phyloP scores from a whole-genome alignment of 2,329 filamentous ascomycete species.

The Cryphonectria naterciae region DNA sequence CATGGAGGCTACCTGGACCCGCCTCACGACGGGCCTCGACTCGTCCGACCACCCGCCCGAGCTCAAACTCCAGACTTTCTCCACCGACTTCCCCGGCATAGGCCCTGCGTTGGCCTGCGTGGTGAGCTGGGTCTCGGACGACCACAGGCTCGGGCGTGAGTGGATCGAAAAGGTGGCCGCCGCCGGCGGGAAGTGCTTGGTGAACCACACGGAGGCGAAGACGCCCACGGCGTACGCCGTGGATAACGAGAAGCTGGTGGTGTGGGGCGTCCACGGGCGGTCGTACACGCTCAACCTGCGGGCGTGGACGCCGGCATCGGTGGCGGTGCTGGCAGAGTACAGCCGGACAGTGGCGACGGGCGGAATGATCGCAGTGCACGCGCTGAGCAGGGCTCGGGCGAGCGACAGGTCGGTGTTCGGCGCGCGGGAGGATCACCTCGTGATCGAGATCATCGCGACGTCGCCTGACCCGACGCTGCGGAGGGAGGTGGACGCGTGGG shows the following conservation, averaged over 20 bases:
- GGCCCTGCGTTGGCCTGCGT: constrained; percentile 35
- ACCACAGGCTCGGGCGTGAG: constrained; percentile 36
- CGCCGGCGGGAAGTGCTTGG: constrained; percentile 30
- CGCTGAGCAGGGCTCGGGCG: not conserved
- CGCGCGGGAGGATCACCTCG: not conserved
- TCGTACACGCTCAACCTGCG: constrained; percentile 3
- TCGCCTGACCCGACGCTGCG: not conserved
- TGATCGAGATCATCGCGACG: constrained; percentile 2
- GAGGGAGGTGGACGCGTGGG: constrained; percentile 12
- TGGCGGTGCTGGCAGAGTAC: not conserved
- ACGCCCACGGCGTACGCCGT: not conserved
- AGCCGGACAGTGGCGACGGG: not conserved
- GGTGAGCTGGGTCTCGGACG: constrained; percentile 40
- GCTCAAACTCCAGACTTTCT: constrained; percentile 37
- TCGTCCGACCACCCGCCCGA: constrained; percentile 27
- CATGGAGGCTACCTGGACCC: not conserved
- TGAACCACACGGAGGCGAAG: not conserved
- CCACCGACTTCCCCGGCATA: constrained; percentile 35
- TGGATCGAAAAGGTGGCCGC: constrained; percentile 37
- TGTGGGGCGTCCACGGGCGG: constrained; percentile 2
- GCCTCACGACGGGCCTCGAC: not conserved
- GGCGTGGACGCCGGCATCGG: not conserved
- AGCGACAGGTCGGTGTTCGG: not conserved
- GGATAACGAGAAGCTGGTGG: constrained; percentile 1
- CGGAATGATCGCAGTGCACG: not conserved